These are phyloP conservation scores for Lipomyces starkeyi DNA, from an alignment of 805 yeast genomes.

Conservation along the genomic window DNA sequence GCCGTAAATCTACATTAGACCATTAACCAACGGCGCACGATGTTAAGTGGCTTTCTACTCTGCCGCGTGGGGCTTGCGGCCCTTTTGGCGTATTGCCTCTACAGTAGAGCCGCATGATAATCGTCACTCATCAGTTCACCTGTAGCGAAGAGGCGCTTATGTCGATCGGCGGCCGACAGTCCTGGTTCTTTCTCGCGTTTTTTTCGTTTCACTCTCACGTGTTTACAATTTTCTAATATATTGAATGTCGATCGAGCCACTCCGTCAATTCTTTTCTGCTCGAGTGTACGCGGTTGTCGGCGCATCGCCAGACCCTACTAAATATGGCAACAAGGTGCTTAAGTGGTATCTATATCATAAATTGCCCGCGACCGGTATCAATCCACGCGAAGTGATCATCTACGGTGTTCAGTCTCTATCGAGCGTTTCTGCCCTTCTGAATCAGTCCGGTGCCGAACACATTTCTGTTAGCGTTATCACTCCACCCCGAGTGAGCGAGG, in stretches of 20 bases:
- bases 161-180: too few species aligned
- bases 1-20: too few species aligned
- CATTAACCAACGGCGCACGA: too few species aligned
- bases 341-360: slow-evolving; percentile 66
- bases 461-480: slow-evolving; percentile 74
- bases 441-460: slow-evolving; percentile 44
- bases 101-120: too few species aligned
- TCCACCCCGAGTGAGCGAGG: slow-evolving; percentile 67
- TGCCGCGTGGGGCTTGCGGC: too few species aligned
- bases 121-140: too few species aligned
- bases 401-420: slow-evolving; percentile 51
- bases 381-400: slow-evolving; percentile 60
- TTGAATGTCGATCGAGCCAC: slow-evolving; percentile 29
- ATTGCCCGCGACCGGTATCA: slow-evolving; percentile 69
- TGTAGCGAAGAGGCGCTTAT: too few species aligned
- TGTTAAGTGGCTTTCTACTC: too few species aligned
- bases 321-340: slow-evolving; percentile 73
- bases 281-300: slow-evolving; percentile 72
- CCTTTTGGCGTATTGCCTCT: too few species aligned
- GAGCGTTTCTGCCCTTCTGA: slow-evolving; percentile 36
- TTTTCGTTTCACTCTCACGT: not conserved
- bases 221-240: not conserved
- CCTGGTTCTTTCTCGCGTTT: too few species aligned
- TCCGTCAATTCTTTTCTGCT: slow-evolving; percentile 55
- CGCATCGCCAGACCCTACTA: slow-evolving; percentile 65